Percentiles rank a stretch among this genome's conserved stretches.
phyloP scores from a whole-genome alignment of 306 rosid genomes.

The Phaseolus lunatus region DNA sequence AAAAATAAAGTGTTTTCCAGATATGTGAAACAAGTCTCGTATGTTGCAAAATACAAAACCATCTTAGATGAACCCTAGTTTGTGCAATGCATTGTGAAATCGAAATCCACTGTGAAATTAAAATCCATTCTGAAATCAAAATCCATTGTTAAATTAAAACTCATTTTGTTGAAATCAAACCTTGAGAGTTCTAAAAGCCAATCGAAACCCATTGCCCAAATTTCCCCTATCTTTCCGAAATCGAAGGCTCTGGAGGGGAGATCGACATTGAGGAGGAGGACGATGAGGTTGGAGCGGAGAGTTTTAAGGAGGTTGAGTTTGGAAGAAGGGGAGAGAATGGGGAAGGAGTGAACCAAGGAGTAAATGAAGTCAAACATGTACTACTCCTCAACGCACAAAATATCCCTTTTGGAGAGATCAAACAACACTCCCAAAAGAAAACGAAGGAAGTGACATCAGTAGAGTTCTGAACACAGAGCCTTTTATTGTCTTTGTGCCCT shows the following conservation, averaged over 20 bases:
- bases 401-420: constrained; percentile 88
- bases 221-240: too few species aligned
- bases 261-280: constrained; percentile 91
- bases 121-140: too few species aligned
- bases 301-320: constrained; percentile 75
- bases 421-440: constrained; percentile 76
- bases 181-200: too few species aligned
- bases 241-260: constrained; percentile 70
- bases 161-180: too few species aligned
- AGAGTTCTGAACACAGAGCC: constrained; percentile 63
- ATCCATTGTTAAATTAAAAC: too few species aligned
- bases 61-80: too few species aligned
- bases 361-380: constrained; percentile 84
- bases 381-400: constrained; percentile 80
- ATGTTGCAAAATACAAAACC: too few species aligned
- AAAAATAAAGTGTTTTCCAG: too few species aligned
- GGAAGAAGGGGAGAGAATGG: constrained; percentile 59
- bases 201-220: too few species aligned
- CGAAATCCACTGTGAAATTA: too few species aligned
- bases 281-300: constrained; percentile 86
- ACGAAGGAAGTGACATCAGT: constrained; percentile 57
- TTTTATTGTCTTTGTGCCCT: constrained; percentile 63
- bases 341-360: constrained; percentile 64
- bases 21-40: too few species aligned
- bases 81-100: too few species aligned